Percentiles rank a stretch among this genome's conserved stretches.
Conservation (phyloP, 768 basidiomycete genomes). For the Naganishia vishniacii region DNA sequence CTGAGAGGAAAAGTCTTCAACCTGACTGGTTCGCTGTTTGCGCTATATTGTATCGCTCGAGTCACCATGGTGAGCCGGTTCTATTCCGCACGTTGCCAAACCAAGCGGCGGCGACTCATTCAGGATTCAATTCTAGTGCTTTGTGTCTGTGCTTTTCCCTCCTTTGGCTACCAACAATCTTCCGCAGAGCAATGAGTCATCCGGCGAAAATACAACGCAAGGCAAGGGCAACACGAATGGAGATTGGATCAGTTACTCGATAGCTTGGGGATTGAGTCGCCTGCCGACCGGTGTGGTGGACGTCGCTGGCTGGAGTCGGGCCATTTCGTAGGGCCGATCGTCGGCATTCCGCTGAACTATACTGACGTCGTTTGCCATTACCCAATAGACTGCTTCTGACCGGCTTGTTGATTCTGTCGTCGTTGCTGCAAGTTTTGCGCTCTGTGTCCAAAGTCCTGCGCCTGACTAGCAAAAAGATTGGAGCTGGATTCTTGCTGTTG, state of each 20-base stretch:
- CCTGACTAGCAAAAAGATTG: slow-evolving; percentile 44
- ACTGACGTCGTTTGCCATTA: background rate
- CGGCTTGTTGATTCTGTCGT: slow-evolving; percentile 44
- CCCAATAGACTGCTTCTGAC: slow-evolving; percentile 42
- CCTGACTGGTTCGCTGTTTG: slow-evolving; percentile 42
- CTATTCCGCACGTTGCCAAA: too few relatives aligned
- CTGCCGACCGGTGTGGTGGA: slow-evolving; percentile 39
- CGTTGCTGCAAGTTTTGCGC: slow-evolving; percentile 43
- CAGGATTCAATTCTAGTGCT: too few relatives aligned
- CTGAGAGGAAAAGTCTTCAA: slow-evolving; percentile 40
- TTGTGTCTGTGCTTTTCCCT: slow-evolving; percentile 42
- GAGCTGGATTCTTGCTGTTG: slow-evolving; percentile 44
- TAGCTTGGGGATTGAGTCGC: slow-evolving; percentile 40
- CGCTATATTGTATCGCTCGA: slow-evolving; percentile 44
- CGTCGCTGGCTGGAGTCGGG: slow-evolving; percentile 39
- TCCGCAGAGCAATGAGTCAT: background rate
- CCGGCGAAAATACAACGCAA: slow-evolving; percentile 7
- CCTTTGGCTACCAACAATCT: slow-evolving; percentile 35
- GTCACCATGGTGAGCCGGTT: slow-evolving; percentile 37
- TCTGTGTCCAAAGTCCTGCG: slow-evolving; percentile 39
- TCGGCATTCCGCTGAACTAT: background rate
- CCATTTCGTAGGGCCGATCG: slow-evolving; percentile 33
- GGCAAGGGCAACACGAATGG: slow-evolving; percentile 44
- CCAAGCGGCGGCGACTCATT: too few relatives aligned
- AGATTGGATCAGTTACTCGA: slow-evolving; percentile 48